phyloP scores from a whole-genome alignment of 2,329 filamentous ascomycete species.

The Corynespora cassiicola region DNA sequence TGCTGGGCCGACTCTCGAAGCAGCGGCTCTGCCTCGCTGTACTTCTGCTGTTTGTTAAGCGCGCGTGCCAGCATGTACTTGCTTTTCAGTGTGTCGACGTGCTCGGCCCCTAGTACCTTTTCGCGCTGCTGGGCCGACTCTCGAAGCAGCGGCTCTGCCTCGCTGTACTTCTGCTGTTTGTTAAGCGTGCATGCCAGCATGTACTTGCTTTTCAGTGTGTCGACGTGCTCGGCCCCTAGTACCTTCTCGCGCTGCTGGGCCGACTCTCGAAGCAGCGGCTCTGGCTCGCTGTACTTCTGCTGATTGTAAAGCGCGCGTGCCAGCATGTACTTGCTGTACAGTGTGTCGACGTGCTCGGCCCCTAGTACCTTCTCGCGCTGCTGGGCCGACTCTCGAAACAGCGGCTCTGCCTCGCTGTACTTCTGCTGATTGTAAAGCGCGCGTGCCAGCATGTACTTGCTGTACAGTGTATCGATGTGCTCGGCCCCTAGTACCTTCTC shows the following conservation, averaged over 20 bases:
- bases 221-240: no score
- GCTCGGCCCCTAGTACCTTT: constrained; percentile 2
- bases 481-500: constrained; percentile 3
- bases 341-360: background rate
- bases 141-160: constrained; percentile 8
- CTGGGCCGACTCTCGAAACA: constrained; percentile 1
- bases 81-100: constrained; percentile 5
- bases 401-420: background rate
- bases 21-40: constrained; percentile 1
- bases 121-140: constrained; percentile 1
- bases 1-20: constrained; percentile 1
- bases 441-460: constrained; percentile 6
- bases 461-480: constrained; percentile 2
- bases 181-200: constrained; percentile 1
- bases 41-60: constrained; percentile 6
- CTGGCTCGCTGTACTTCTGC: constrained; percentile 7
- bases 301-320: background rate
- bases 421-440: constrained; percentile 8
- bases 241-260: constrained; percentile 1
- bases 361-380: background rate
- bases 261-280: background rate
- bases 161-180: constrained; percentile 8
- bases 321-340: background rate
- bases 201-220: constrained; percentile 8
- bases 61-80: constrained; percentile 1